These are phyloP conservation scores for Ogataea zsoltii DNA, from an alignment of 805 yeast genomes.

Conservation along the genomic window DNA sequence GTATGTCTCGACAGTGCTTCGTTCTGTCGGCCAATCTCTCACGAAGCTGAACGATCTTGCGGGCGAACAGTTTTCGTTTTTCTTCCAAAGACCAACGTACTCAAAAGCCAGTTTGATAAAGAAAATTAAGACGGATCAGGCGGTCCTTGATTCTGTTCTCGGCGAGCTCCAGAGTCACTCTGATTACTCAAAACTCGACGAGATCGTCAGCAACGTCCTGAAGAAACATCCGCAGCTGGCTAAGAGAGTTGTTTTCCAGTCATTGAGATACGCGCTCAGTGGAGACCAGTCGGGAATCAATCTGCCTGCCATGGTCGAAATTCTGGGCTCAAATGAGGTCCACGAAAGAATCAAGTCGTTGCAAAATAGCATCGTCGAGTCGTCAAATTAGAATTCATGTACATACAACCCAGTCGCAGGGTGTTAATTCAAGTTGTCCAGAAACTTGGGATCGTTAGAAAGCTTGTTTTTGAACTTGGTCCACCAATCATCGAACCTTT, in stretches of 20 bases:
- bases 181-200: conserved; percentile 15
- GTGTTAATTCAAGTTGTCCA: conserved; percentile 47
- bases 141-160: background rate
- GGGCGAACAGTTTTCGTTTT: conserved; percentile 44
- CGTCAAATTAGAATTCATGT: conserved; percentile 1
- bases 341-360: conserved; percentile 27
- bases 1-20: conserved; percentile 42
- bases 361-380: conserved; percentile 1
- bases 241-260: conserved; percentile 51
- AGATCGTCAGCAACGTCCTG: conserved; percentile 6
- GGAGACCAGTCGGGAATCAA: conserved; percentile 72
- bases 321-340: conserved; percentile 50
- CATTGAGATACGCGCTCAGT: conserved; percentile 66
- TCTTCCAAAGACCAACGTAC: conserved; percentile 43
- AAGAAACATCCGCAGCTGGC: conserved; percentile 16
- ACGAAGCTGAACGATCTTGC: conserved; percentile 54
- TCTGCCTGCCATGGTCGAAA: conserved; percentile 54
- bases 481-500: conserved; percentile 95
- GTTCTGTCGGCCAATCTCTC: conserved; percentile 48
- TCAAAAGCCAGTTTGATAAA: conserved; percentile 13
- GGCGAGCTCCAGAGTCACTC: conserved; percentile 11
- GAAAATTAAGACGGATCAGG: conserved; percentile 20
- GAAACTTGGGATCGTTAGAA: conserved; percentile 77
- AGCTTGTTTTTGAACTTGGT: conserved; percentile 76
- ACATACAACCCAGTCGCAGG: background rate